phyloP scores from a whole-genome alignment of 2,329 filamentous ascomycete genomes.

The Aspergillus pseudoviridinutans region DNA sequence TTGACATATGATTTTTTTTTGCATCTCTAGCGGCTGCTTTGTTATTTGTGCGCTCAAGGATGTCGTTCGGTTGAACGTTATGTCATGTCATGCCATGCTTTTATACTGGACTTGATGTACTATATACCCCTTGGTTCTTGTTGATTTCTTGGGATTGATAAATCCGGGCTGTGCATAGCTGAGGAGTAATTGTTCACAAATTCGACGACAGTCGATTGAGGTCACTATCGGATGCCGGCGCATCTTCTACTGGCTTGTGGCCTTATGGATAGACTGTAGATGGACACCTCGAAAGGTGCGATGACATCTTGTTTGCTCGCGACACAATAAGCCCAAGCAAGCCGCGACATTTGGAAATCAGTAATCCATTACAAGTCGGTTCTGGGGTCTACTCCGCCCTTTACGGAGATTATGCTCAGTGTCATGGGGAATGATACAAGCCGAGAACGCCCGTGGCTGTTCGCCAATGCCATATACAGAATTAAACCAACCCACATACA shows the following conservation, averaged over 20 bases:
- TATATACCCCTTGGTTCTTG: constrained; percentile 9
- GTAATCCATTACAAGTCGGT: neutral
- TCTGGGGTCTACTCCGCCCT: neutral
- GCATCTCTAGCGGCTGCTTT: constrained; percentile 1
- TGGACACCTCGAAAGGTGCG: neutral
- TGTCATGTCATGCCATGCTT: neutral
- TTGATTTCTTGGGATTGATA: constrained; percentile 9
- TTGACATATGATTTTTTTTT: constrained; percentile 1
- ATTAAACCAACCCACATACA: neutral
- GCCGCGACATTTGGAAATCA: neutral
- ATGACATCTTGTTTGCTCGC: neutral
- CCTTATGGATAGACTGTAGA: neutral
- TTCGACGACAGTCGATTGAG: no score
- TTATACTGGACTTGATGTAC: neutral
- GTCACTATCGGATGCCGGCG: no score
- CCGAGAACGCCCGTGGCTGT: neutral
- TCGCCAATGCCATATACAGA: neutral
- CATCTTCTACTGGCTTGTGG: neutral
- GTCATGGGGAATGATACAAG: neutral
- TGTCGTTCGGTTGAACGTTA: neutral
- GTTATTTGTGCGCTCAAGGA: neutral
- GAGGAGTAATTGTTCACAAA: neutral
- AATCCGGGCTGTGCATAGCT: neutral
- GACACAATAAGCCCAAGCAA: neutral
- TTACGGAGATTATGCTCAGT: neutral